A percentile compares a stretch with the other conserved stretches of the same genome.
These are phyloP conservation scores for Exophiala oligosperma DNA, from an alignment of 2,329 filamentous ascomycete genomes.

Conservation along the genomic window DNA sequence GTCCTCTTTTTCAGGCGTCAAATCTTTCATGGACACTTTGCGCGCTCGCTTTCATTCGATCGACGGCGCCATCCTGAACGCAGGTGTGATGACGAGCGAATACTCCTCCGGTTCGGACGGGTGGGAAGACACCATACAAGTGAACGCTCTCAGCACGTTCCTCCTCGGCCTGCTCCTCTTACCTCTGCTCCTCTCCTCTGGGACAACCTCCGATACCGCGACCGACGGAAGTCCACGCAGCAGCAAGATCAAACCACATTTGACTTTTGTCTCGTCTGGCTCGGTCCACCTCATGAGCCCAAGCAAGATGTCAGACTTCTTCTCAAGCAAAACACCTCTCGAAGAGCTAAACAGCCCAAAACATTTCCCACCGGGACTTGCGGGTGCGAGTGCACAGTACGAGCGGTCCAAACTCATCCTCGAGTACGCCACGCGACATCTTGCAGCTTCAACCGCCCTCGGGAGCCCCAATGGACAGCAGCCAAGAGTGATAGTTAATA, in stretches of 20 bases:
- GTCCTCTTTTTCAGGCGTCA: constrained; percentile 46
- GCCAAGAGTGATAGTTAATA: constrained; percentile 44
- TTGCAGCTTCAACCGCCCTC: constrained; percentile 30
- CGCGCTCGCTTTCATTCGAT: constrained; percentile 37
- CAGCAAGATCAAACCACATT: constrained; percentile 34
- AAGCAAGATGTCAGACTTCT: constrained; percentile 34
- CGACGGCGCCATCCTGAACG: constrained; percentile 49
- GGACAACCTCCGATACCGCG: background rate
- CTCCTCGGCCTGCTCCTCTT: constrained; percentile 56
- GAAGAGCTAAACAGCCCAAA: constrained; percentile 36
- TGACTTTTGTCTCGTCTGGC: constrained; percentile 49
- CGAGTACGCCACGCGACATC: constrained; percentile 42
- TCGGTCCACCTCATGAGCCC: constrained; percentile 36
- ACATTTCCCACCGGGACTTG: constrained; percentile 28
- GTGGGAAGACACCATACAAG: constrained; percentile 56
- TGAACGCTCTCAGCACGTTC: constrained; percentile 59
- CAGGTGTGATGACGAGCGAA: constrained; percentile 42
- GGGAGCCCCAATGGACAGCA: constrained; percentile 35
- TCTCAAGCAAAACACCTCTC: constrained; percentile 31
- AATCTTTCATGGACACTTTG: constrained; percentile 40
- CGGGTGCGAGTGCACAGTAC: constrained; percentile 38
- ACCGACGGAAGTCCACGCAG: background rate
- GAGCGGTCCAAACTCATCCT: constrained; percentile 44
- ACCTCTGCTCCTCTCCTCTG: constrained; percentile 41
- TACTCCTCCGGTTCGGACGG: constrained; percentile 43